These are phyloP conservation scores for Pyrenopolyporus hunteri DNA, from an alignment of 495 filamentous ascomycete species.

Conservation along the genomic window DNA sequence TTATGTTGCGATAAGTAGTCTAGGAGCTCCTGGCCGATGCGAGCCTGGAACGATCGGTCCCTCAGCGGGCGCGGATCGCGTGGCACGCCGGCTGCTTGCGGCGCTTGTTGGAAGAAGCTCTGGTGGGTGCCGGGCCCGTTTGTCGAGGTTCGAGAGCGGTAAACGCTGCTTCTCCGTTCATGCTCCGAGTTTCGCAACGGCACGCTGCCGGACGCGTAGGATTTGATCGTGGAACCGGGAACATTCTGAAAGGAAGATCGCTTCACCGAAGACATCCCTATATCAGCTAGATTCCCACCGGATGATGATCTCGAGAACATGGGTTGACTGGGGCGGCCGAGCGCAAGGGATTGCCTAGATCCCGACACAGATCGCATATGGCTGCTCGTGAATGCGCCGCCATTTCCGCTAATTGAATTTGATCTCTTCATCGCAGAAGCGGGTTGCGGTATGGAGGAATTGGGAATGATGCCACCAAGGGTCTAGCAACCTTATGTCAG, in stretches of 20 bases:
- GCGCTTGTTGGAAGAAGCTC: slow-evolving; percentile 89
- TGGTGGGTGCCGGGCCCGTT: slow-evolving; percentile 67
- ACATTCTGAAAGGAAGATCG: slow-evolving; percentile 82
- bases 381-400: slow-evolving; percentile 66
- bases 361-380: slow-evolving; percentile 80
- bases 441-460: slow-evolving; percentile 83
- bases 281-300: slow-evolving; percentile 73
- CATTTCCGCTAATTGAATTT: slow-evolving; percentile 75
- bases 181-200: slow-evolving; percentile 54
- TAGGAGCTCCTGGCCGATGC: slow-evolving; percentile 85
- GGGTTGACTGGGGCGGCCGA: slow-evolving; percentile 78
- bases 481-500: slow-evolving; percentile 60
- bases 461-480: slow-evolving; percentile 76
- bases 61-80: slow-evolving; percentile 88
- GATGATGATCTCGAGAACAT: slow-evolving; percentile 84
- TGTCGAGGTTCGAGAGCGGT: slow-evolving; percentile 66
- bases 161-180: slow-evolving; percentile 86
- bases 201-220: slow-evolving; percentile 52
- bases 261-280: slow-evolving; percentile 83
- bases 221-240: slow-evolving; percentile 62
- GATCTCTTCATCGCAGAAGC: slow-evolving; percentile 96
- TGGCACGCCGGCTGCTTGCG: slow-evolving; percentile 76
- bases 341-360: slow-evolving; percentile 82
- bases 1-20: slow-evolving; percentile 90
- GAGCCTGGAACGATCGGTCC: slow-evolving; percentile 76